Percentiles rank a stretch among this genome's conserved stretches.
These are phyloP conservation scores for Debaryomyces coudertii DNA, from an alignment of 1,139 yeast species.

Conservation along the genomic window DNA sequence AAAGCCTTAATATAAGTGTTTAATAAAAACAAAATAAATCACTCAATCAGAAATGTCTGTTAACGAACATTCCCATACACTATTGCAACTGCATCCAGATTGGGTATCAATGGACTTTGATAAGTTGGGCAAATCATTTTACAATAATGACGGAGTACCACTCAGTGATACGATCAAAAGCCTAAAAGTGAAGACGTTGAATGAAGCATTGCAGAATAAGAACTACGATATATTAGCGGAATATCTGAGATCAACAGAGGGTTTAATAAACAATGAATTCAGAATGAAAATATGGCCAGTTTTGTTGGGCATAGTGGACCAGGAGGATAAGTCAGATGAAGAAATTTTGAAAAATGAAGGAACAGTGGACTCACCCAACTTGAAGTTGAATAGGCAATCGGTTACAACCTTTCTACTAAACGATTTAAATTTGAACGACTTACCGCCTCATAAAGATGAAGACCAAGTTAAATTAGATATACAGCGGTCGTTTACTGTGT, in stretches of 20 bases:
- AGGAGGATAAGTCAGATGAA: not conserved
- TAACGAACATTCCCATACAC: conserved; percentile 3
- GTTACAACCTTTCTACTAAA: conserved; percentile 20
- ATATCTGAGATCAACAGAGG: conserved; percentile 50
- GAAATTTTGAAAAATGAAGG: not conserved
- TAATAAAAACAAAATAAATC: not conserved
- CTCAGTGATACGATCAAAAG: conserved; percentile 41
- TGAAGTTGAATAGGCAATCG: conserved; percentile 3
- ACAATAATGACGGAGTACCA: conserved; percentile 45
- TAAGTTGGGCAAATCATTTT: conserved; percentile 52
- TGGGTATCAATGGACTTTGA: conserved; percentile 57
- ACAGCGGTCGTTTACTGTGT: conserved; percentile 63
- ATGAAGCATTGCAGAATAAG: conserved; percentile 36
- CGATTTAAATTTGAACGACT: conserved; percentile 30
- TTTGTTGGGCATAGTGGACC: conserved; percentile 29
- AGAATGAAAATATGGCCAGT: conserved; percentile 54
- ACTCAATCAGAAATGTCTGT: conserved; percentile 2
- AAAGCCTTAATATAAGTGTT: not conserved
- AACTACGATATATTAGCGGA: conserved; percentile 34
- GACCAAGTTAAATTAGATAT: conserved; percentile 80
- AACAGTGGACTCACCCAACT: conserved; percentile 9
- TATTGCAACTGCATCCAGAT: conserved; percentile 31
- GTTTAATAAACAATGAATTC: conserved; percentile 45
- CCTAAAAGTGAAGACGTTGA: conserved; percentile 44
- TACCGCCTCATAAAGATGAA: conserved; percentile 66